Evolutionary conservation across 106 monocot species (phyloP), one percentile per base, ranked within the genome.

Genomic region (Platanthera guangdongensis): DNA sequence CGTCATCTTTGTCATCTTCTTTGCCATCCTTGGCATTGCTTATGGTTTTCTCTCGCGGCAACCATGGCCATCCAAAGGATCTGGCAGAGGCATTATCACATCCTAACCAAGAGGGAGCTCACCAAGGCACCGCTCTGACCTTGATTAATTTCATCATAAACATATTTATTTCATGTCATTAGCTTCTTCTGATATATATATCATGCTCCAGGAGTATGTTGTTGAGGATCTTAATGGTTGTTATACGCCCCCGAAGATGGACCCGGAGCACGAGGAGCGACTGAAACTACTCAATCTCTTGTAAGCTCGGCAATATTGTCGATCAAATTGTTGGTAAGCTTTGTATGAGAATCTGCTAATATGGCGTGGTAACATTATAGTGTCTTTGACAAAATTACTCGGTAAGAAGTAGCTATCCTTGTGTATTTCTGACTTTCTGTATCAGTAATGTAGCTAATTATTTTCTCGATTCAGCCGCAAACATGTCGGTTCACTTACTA

Each of bases 11-110:
- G 89, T 99, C 2, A 78, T 99, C 10, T 88, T 94, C 63, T 94
- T 99, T 75, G 92, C 94, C 15, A 94, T 99, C 75, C 85, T 99
- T 10, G 99, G 99, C 30, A 81, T 99, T 16, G 89, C 90, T 7
- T 99, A 99, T 73, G 92, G 99, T 50, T 89, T 99, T 68, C 82
- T 68, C 82, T 99, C 22, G 94, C 88, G 3, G 90, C 92, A 49
- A 99, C 99, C 16, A 90, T 99, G 94, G 99, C 99, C 21, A 76
- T 90, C 60, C 99, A 99, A 73, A 86, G 90, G 71, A 99, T 99
- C 47, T 94, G 92, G 99, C 99, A 99, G 79, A 83, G 88, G 30
- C 99, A 99, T 74, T 99, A 99, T 83, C 99, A 99, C 80, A 94
- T 99, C 62, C 92, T 99, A 15, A 90, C 94, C 6, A 99, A 99